Base-by-base conservation (phyloP, 805 yeast species). In the Ogataea trehaloabstinens region DNA sequence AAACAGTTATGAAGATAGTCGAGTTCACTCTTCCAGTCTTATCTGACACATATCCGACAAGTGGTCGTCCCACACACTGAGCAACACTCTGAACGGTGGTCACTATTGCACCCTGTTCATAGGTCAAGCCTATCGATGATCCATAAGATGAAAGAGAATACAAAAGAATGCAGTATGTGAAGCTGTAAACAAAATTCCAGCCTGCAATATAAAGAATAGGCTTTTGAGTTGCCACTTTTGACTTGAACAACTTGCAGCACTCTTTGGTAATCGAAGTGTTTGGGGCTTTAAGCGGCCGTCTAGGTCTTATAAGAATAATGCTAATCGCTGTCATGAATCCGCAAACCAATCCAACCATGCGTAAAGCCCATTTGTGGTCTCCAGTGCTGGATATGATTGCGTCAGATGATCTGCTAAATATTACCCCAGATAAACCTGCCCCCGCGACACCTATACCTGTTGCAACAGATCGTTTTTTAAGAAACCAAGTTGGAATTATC, bases 381-480 rank as follows among this genome's bases (percentile, higher is more conserved):
- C 74, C 72, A 6, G 68, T 60, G 12, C 54, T 59, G 4, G 60
- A 50, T 12, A 76, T 67, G 41, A 76, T 55, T 12, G 66, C 64
- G 38, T 71, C 65, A 8, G 63, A 60, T 0, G 73, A 60, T 34
- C 73, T 50, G 5, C 75, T 60, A 52, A 69, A 73, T 19, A 71
- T 42, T 6, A 73, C 65, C 42, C 80, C 82, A 22, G 80, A 78
- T 1, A 74, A 48, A 28, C 81, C 82, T 4, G 78, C 67, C 7
- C 82, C 82, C 17, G 70, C 51, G 19, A 71, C 61, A 2, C 74
- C 66, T 19, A 74, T 53, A 4, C 81, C 80, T 51, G 69, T 64
- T 2, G 80, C 76, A 10, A 72, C 56, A 1, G 74, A 67, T 35
- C 69, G 60, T 24, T 54, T 58, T 20, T 66, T 63, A 13, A 68